Evolutionary conservation across 345 rosid species (phyloP), one percentile per base, ranked within the genome.

Genomic region (Passiflora organensis): DNA sequence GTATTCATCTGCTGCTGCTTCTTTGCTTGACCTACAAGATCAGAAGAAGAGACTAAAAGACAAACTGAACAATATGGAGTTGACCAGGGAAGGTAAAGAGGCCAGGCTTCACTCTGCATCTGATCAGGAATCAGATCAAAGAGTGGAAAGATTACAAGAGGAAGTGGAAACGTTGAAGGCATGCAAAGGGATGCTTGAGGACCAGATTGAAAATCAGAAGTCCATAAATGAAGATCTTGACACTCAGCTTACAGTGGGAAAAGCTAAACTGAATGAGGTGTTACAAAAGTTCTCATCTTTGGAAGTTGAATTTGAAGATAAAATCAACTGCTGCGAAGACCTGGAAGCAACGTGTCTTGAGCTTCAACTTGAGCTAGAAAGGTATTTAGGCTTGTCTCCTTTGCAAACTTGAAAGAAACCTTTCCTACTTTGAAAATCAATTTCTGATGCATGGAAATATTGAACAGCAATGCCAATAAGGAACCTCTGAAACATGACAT

Each of bases 351-450:
- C 85, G 5, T 89, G 96, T 50, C 84, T 86, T 1, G 95, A 93
- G 72, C 95, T 93, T 71, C 95, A 93, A 71, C 95, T 93, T 60
- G 87, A 89, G 67, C 57, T 86, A 43, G 97, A 86, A 72, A 86
- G 99, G 98, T 91, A 58, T 54, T 41, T 53, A 10, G 51, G 55
- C 12, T 32, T 16, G 10, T 50, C 13, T 24, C 38, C 16, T 44
- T 4, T 21, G 24, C 36, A 59, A 43, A 18, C 24, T 28, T 37
- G 2, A 25, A 24, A 13, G 20, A 48, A 55, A 23, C 34, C 21
- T 22, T 47, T 48, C 22, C 51, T 23, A 34, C 46, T 20, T n/a
- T 10, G 48, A 21, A 32, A 20, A n/a, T n/a, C 12, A 32, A 38
- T 13, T 32, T 45, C 42, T 72, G 52, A 64, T 56, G 5, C 48